Conservation (phyloP, 2,329 filamentous ascomycete genomes). For the Aspergillus terreus region DNA sequence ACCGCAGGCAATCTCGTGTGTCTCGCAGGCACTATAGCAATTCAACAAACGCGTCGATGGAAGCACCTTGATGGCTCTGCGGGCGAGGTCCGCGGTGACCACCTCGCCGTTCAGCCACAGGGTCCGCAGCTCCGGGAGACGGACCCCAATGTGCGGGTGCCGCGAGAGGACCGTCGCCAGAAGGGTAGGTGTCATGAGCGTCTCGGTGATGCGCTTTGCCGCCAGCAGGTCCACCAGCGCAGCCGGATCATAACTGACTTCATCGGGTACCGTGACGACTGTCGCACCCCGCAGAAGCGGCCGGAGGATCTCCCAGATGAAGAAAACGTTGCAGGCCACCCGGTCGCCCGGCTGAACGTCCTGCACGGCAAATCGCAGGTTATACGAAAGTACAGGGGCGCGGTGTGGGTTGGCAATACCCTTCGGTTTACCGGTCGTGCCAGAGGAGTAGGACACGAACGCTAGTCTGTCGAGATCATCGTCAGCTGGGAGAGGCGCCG, state of each 20-base stretch:
- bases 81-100: conserved; percentile 71
- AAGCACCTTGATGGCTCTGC: conserved; percentile 63
- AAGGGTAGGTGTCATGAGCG: conserved; percentile 78
- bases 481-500: conserved; percentile 54
- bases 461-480: conserved; percentile 70
- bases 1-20: conserved; percentile 74
- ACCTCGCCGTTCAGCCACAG: conserved; percentile 82
- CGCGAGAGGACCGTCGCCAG: conserved; percentile 69
- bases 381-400: conserved; percentile 70
- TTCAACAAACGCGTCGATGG: conserved; percentile 70
- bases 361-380: conserved; percentile 66
- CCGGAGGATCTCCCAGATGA: conserved; percentile 79
- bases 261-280: conserved; percentile 70
- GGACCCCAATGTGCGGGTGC: conserved; percentile 61
- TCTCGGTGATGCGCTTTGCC: conserved; percentile 67
- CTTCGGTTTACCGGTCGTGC: conserved; percentile 75
- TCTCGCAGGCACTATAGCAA: conserved; percentile 79
- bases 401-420: conserved; percentile 76
- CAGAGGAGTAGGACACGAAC: conserved; percentile 78
- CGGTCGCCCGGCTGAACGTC: conserved; percentile 69
- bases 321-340: conserved; percentile 85
- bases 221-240: conserved; percentile 68
- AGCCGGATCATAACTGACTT: conserved; percentile 72
- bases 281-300: conserved; percentile 73
- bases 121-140: conserved; percentile 63